These are phyloP conservation scores for Vitis hybrid DNA, from an alignment of 177 flowering plant species.

Conservation along the genomic window DNA sequence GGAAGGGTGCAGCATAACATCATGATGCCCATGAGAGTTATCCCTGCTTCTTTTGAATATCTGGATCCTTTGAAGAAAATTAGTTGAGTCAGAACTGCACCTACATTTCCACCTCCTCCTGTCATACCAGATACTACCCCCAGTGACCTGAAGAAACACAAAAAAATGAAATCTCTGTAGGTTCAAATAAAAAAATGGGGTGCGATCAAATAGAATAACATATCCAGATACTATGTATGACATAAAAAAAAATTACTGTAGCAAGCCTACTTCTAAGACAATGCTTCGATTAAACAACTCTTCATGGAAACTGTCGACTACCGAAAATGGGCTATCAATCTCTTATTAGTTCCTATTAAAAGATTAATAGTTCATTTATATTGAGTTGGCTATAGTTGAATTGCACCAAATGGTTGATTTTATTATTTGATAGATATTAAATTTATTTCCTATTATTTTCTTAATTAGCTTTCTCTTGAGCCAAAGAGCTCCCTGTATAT, in stretches of 20 bases:
- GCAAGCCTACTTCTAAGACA: not conserved
- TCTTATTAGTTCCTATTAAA: not conserved
- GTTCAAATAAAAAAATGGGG: not conserved
- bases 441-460: not conserved
- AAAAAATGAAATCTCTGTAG: not conserved
- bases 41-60: constrained; percentile 71
- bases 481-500: not conserved
- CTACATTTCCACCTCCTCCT: constrained; percentile 92
- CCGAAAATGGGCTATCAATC: too few species aligned
- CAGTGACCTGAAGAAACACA: constrained; percentile 51
- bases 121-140: constrained; percentile 95
- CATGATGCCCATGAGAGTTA: constrained; percentile 86
- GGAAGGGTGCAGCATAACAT: constrained; percentile 70
- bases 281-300: not conserved
- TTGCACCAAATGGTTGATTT: not conserved
- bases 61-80: constrained; percentile 80
- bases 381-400: not conserved
- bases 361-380: not conserved
- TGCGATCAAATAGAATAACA: not conserved
- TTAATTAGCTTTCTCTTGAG: not conserved
- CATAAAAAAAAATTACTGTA: not conserved
- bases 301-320: not conserved
- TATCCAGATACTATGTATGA: too few species aligned
- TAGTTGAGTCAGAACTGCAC: constrained; percentile 80
- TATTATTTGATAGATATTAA: not conserved